Base-by-base conservation (phyloP, 2,329 filamentous ascomycete species). In the Cordyceps militaris region DNA sequence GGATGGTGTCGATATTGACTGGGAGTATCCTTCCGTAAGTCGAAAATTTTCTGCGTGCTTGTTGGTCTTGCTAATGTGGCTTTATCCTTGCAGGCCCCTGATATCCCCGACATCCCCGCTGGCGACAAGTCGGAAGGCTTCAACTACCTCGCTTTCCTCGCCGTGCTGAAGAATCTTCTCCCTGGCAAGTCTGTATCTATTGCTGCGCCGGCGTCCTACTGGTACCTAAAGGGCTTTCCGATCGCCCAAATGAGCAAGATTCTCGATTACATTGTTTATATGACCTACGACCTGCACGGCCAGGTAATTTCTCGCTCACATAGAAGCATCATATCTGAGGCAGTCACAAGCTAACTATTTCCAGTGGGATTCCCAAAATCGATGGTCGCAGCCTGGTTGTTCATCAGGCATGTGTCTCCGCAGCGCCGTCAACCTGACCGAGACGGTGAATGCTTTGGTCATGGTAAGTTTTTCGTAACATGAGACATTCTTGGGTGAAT, bases 381-480 rank as follows among this genome's bases (percentile, higher is more conserved):
- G 60, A 2, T 68, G 56, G 44, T 49, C 68, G 0, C 56, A 54
- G 8, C 30, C 59, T 3, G 70, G 69, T 8, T 76, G 73, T 54
- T 1, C 49, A 34, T 0, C 16, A 3, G 67, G 69, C 3, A 67
- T 64, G 59, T 71, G 69, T 42, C 62, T 72, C 1, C 63, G 73
- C 1, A 66, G 63, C 3, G 68, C 73, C 43, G 65, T 74, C 26
- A 75, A 75, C 61, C 36, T 65, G 24, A 74, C 73, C 0, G 71
- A 74, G 57, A 74, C 70, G n/a, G 19, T 32, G 24, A 44, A 19
- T 30, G 21, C 26, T 4, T 13, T 48, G 44, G 13, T 14, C 26
- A 48, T 48, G 44, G 42, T 42, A 42, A 23, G 19, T 32, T 23
- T 47, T 43, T 24, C 61, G 74, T 1, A 59, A 66, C 26, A 74